phyloP scores from a whole-genome alignment of 2,329 filamentous ascomycete genomes.

The Diaporthe aspalathi region DNA sequence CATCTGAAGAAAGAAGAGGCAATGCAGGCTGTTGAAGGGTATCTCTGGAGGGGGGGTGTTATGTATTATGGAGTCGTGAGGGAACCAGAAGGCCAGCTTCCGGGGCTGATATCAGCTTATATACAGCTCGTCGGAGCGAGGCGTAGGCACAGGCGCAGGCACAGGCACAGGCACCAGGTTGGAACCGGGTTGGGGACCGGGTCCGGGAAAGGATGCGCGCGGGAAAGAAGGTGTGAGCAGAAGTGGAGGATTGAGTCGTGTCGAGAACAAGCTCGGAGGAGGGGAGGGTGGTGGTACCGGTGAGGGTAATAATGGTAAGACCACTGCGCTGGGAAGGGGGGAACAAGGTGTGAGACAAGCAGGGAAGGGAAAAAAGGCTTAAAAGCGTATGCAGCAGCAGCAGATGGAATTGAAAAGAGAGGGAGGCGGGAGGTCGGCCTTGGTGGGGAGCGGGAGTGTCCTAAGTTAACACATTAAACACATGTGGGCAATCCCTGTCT shows the following conservation, averaged over 20 bases:
- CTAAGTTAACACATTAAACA: neutral
- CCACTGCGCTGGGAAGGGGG: conserved; percentile 10
- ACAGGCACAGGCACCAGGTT: no score
- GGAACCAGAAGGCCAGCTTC: conserved; percentile 40
- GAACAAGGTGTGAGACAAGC: conserved; percentile 1
- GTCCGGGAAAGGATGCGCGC: neutral
- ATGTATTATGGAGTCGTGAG: conserved; percentile 25
- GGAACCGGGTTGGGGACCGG: neutral
- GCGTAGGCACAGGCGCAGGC: neutral
- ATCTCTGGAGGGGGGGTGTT: conserved; percentile 3
- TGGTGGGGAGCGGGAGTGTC: neutral
- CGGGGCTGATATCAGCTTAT: conserved; percentile 37
- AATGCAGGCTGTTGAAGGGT: conserved; percentile 15
- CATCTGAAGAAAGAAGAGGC: conserved; percentile 22
- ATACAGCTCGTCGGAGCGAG: conserved; percentile 24
- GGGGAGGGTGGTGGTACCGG: conserved; percentile 29
- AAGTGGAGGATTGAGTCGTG: conserved; percentile 1
- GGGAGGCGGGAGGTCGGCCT: conserved; percentile 6
- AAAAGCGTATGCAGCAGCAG: neutral
- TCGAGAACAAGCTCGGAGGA: conserved; percentile 22
- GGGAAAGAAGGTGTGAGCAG: neutral
- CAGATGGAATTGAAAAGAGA: neutral
- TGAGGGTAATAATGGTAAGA: conserved; percentile 15
- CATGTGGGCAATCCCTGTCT: conserved; percentile 9
- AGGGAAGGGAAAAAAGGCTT: neutral